A percentile compares a stretch with the other conserved stretches of the same genome.
Conservation (phyloP, 257 asterid genomes). For the Capsicum pubescens region DNA sequence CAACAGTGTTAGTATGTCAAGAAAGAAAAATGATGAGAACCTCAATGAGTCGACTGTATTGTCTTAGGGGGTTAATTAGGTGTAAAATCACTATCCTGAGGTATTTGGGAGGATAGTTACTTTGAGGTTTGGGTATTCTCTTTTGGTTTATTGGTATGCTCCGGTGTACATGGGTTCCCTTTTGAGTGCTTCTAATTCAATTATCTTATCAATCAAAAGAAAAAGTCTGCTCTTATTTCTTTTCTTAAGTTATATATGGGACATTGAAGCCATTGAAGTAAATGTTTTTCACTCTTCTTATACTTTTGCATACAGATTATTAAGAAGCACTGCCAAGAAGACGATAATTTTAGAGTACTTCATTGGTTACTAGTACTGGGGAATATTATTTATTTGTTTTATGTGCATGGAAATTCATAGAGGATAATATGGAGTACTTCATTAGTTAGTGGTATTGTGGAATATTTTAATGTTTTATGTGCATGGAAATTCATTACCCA, state of each 20-base stretch:
- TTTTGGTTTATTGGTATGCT: conserved; percentile 10
- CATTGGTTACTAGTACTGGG: background rate
- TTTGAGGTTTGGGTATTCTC: background rate
- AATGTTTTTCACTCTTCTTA: background rate
- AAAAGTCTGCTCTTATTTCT: background rate
- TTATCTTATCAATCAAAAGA: background rate
- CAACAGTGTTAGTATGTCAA: background rate
- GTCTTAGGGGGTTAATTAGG: background rate
- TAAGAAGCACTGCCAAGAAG: background rate
- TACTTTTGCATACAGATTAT: conserved; percentile 4
- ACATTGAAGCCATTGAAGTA: background rate
- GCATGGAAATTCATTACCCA: conserved; percentile 1
- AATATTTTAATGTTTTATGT: background rate
- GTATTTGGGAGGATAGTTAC: background rate
- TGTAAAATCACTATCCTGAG: background rate
- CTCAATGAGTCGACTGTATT: background rate
- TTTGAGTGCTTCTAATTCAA: conserved; percentile 10
- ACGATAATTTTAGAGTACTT: background rate
- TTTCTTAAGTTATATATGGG: background rate
- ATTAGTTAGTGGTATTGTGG: background rate
- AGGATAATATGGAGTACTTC: background rate
- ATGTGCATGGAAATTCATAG: background rate
- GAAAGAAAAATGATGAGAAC: background rate
- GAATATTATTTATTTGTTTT: background rate
- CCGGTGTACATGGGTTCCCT: background rate